phyloP scores from a whole-genome alignment of 495 filamentous ascomycete species.

The Podospora anserina region DNA sequence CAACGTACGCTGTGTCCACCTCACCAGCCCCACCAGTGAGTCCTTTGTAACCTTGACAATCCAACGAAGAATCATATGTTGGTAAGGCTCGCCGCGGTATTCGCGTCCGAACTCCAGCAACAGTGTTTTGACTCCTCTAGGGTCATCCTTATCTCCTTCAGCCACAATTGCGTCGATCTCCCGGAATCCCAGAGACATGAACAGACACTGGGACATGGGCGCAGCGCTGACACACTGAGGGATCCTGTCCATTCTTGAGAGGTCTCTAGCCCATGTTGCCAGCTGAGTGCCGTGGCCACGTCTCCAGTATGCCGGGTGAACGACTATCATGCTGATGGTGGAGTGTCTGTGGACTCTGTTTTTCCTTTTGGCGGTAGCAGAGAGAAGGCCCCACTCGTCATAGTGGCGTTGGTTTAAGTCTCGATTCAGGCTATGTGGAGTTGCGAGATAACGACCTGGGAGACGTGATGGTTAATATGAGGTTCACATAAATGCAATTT shows the following conservation, averaged over 20 bases:
- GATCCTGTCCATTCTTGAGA: constrained; percentile 1
- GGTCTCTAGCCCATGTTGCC: constrained; percentile 14
- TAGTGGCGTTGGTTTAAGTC: neutral
- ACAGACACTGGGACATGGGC: constrained; percentile 9
- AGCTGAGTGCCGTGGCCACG: constrained; percentile 12
- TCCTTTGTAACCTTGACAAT: neutral
- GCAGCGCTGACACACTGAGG: constrained; percentile 15
- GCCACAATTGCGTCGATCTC: neutral
- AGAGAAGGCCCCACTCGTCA: neutral
- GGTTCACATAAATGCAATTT: too few species aligned
- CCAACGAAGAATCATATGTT: neutral
- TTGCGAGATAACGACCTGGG: too few species aligned
- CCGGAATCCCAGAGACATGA: constrained; percentile 10
- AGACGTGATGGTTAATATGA: too few species aligned
- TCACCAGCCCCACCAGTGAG: neutral
- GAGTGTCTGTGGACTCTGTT: neutral
- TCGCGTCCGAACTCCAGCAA: neutral
- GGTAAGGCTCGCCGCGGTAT: neutral
- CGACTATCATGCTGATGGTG: constrained; percentile 7
- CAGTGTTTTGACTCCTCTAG: neutral
- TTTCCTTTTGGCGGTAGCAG: neutral
- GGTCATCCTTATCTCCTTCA: neutral
- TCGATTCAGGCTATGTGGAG: neutral
- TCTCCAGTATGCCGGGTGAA: constrained; percentile 14
- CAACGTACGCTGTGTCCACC: neutral